Evolutionary conservation across 2,329 filamentous ascomycete species (phyloP).

Genomic region (Berkeleyomyces rouxiae): DNA sequence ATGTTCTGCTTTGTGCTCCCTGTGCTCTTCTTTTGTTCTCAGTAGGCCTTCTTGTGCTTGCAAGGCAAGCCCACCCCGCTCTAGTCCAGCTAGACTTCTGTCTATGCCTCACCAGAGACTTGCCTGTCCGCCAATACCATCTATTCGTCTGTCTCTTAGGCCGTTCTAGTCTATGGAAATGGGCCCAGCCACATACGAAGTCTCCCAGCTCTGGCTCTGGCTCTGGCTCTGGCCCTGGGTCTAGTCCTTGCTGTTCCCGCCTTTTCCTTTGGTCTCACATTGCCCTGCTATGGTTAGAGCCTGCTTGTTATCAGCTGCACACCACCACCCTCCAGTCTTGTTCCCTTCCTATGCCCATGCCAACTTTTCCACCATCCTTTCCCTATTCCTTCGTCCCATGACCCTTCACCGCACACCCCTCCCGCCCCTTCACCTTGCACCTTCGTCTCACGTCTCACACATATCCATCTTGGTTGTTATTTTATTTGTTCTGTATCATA

Average conservation of each 20-base stretch:
- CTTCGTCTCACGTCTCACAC: background rate
- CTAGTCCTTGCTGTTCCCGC: background rate
- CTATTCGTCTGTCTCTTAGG: background rate
- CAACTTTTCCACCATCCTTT: background rate
- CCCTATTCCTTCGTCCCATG: background rate
- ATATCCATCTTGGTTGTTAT: background rate
- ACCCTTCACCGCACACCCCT: background rate
- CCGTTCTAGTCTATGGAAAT: background rate
- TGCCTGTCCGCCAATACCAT: background rate
- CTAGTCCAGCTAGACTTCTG: no score
- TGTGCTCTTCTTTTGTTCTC: no score
- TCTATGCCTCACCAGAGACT: no score
- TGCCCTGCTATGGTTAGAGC: background rate
- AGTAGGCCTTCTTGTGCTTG: no score
- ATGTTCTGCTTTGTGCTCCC: background rate
- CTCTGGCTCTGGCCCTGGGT: background rate
- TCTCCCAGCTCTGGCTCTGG: background rate
- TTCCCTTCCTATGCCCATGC: background rate
- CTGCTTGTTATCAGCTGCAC: background rate
- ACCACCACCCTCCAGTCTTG: background rate
- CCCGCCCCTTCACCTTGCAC: background rate
- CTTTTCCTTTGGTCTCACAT: background rate
- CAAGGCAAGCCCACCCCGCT: no score
- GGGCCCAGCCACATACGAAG: no score
- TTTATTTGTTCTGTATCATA: background rate